Conservation (phyloP, 2,329 filamentous ascomycete species). For the Leptographium galeiforme region DNA sequence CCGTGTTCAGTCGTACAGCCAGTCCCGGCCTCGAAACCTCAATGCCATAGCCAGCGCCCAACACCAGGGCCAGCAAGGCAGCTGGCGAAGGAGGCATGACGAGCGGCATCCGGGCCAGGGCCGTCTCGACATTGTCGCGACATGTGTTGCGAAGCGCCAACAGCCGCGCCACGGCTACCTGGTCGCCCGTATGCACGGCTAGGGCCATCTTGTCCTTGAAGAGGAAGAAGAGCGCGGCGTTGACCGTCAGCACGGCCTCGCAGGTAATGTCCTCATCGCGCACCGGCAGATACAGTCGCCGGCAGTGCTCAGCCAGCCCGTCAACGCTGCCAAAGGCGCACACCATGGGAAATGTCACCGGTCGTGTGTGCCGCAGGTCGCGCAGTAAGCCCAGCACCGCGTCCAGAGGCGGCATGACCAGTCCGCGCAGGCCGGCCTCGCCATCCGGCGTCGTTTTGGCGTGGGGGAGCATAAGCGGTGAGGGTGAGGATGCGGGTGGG, state of each 20-base stretch:
- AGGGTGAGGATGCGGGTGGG: too few relatives aligned
- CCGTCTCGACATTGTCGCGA: constrained; percentile 8
- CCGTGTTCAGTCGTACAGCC: constrained; percentile 45
- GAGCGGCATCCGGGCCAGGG: constrained; percentile 29
- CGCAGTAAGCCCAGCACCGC: not conserved
- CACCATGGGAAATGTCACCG: constrained; percentile 3
- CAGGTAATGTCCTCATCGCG: not conserved
- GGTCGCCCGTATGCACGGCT: constrained; percentile 14
- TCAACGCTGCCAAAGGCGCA: not conserved
- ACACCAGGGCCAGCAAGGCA: constrained; percentile 42
- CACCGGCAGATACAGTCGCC: not conserved
- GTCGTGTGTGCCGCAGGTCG: not conserved
- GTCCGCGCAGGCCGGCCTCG: not conserved
- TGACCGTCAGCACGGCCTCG: constrained; percentile 11
- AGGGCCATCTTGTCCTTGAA: constrained; percentile 30
- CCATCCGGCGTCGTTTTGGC: not conserved
- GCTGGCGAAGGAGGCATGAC: constrained; percentile 39
- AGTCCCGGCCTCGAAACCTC: constrained; percentile 49
- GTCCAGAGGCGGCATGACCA: not conserved
- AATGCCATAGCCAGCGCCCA: constrained; percentile 45
- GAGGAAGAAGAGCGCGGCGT: constrained; percentile 34
- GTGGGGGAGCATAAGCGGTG: not conserved
- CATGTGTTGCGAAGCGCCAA: constrained; percentile 19
- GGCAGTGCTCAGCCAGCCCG: not conserved
- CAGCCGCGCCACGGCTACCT: constrained; percentile 18